Evolutionary conservation across 176 grass and related monocot genomes (phyloP), one percentile per base, ranked within the genome.

Genomic region (Hordeum marinum): DNA sequence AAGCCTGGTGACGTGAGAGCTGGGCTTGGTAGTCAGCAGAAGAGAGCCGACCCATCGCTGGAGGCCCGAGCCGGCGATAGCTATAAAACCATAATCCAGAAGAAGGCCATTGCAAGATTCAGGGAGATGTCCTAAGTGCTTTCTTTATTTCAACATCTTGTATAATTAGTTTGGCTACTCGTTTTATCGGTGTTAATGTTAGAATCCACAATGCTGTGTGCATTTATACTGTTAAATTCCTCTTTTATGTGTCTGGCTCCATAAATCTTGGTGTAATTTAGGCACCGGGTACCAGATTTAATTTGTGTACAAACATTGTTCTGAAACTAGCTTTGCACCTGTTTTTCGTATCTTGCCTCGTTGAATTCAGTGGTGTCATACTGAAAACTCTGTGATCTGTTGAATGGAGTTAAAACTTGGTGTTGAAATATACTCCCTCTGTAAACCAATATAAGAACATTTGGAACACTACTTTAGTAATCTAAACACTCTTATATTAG

Each of bases 41-140:
- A 83, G 63, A 90, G 79, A 86, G 13, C 63, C 34, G 88, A 99
- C 68, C 93, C 90, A 3, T 89, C 86, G 3, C 72, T 99, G 79
- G 96, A 99, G 84, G 78, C 96, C 45, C 93, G 90, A 82, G 87
- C 91, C 2, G 93, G 96, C 24, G 96, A 99, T 52, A 96, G 97
- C 72, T 96, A 99, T 58, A 92, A 89, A 80, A 94, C 96, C 81
- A 96, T 99, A 82, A 94, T 99, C 82, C 93, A 96, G 78, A 99
- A 99, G 90, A 99, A 96, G 85, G 93, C 96, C 4, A 99, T 96
- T 72, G 93, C 91, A 71, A 96, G 96, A 86, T 98, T 98, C 82
- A 87, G 92, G 68, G 95, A 98, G 82, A 95, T 98, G 89, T 75
- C 88, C 0, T 98, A 84, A 84, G 20, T 11, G 40, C 11, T 83